Conservation (phyloP, 805 yeast genomes). For the Phaffomyces opuntiae region DNA sequence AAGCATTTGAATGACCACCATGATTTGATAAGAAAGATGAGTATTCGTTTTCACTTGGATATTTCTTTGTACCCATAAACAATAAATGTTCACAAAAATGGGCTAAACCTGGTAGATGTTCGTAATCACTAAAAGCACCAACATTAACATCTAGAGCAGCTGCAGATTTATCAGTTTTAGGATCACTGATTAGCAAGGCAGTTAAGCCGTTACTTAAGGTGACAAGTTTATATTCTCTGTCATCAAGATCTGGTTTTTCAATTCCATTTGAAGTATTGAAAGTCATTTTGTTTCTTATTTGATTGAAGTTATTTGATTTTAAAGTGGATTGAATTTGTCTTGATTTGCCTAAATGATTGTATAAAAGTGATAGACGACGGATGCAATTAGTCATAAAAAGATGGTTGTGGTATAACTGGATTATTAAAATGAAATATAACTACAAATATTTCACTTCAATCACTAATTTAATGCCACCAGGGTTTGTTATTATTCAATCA, state of each 20-base stretch:
- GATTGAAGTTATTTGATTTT: background rate
- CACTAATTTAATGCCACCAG: background rate
- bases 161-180: constrained; percentile 66
- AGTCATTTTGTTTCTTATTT: constrained; percentile 3
- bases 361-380: background rate
- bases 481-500: background rate
- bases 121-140: constrained; percentile 68
- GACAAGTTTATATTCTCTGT: constrained; percentile 66
- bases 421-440: too few relatives aligned
- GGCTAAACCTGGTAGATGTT: constrained; percentile 62
- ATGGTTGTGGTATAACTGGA: background rate
- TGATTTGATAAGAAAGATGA: constrained; percentile 71
- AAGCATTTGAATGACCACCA: constrained; percentile 88
- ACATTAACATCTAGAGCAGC: constrained; percentile 76
- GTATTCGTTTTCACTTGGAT: constrained; percentile 74
- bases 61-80: constrained; percentile 76
- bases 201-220: constrained; percentile 49
- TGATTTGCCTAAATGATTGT: background rate
- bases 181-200: constrained; percentile 61
- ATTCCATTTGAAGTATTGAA: constrained; percentile 24
- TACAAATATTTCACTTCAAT: too few relatives aligned
- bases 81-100: constrained; percentile 71
- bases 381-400: background rate
- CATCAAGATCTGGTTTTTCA: constrained; percentile 49
- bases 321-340: background rate